Base-by-base conservation (phyloP, 1,139 yeast species). In the Arxiozyma telluris region DNA sequence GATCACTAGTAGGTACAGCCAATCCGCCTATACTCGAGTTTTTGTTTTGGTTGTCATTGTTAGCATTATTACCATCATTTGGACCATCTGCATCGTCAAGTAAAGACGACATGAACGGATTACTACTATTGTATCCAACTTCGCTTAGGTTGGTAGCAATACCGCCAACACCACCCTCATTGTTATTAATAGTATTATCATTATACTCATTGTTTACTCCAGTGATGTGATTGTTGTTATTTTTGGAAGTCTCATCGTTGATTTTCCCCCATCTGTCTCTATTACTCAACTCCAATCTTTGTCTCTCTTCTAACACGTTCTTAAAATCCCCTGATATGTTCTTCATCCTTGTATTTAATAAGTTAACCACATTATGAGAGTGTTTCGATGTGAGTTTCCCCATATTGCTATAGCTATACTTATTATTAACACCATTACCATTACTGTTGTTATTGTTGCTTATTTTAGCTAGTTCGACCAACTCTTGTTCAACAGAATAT, bases 301-400 rank as follows among this genome's bases (percentile, higher is more conserved):
- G 96, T 63, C 98, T 80, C 39, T 84, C 81, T 68, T 89, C 97
- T 59, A 93, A 76, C 21, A 93, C 98, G 56, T 77, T 83, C 60
- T 90, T 87, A 71, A 94, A 93, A 65, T 88, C 94, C 38, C 96
- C 96, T 58, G 96, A 87, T 52, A 93, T 88, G 65, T 91, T 89
- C 62, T 90, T 87, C 76, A 94, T 86, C 70, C 88, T 87, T 22
- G 94, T 89, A 65, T 90, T 94, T 56, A 93, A 75, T 59, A 93
- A 72, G 53, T 84, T 90, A 57, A 93, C 86, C 54, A 93, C 96
- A 68, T 91, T 93, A 64, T 84, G 87, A 44, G 90, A 83, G 68
- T 88, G 91, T 38, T 38, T 41, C 21, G 27, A 12, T 27, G 41
- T 18, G 8, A 42, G 65, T 57, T 67, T 71, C 69, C 56, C 57